Evolutionary conservation across 2,329 filamentous ascomycete species (phyloP).

Genomic region (Colletotrichum gigasporum): DNA sequence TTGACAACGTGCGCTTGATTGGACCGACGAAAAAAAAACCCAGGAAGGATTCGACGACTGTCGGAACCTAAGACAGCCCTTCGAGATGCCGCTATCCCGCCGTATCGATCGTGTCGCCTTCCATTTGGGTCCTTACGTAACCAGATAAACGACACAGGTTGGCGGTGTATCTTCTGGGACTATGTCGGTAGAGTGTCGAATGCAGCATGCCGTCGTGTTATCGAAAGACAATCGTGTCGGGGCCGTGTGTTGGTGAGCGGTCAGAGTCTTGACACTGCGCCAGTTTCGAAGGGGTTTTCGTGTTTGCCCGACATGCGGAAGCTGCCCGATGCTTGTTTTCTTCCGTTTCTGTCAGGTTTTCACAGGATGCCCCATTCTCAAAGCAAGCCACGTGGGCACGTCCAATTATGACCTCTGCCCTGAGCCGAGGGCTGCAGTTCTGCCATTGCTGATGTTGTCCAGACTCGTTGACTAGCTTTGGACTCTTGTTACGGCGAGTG

Average conservation of each 20-base stretch:
- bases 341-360: not conserved
- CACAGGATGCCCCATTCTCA: not conserved
- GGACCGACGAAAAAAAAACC: too few species aligned
- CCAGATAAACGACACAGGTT: not conserved
- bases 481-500: too few species aligned
- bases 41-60: too few species aligned
- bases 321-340: not conserved
- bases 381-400: not conserved
- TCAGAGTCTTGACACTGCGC: not conserved
- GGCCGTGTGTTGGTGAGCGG: not conserved
- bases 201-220: not conserved
- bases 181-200: not conserved
- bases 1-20: too few species aligned
- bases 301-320: not conserved
- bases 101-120: not conserved
- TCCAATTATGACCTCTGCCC: too few species aligned
- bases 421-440: too few species aligned
- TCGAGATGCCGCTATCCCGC: too few species aligned
- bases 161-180: not conserved
- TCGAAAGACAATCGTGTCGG: not conserved
- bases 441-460: too few species aligned
- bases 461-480: too few species aligned
- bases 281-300: not conserved
- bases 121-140: conserved; percentile 3
- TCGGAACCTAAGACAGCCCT: too few species aligned